Base-by-base conservation (phyloP, 257 asterid genomes). In the Fraxinus anomala region DNA sequence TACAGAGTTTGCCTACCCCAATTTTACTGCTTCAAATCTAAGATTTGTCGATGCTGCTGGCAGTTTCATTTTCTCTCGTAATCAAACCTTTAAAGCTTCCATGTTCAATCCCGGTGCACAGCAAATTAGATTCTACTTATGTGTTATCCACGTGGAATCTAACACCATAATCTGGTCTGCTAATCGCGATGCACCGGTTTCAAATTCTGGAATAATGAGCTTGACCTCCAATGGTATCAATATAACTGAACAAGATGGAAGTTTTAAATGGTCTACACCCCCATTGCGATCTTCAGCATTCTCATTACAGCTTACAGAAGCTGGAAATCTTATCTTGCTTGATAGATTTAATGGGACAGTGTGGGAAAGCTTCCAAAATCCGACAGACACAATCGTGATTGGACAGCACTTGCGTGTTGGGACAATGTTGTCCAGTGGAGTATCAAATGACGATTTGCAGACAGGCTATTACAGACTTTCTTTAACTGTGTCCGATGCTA, bases 331-430 rank as follows among this genome's bases (percentile, higher is more conserved):
- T n/a, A n/a, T 90, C 19, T 24, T 92, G 86, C 89, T 93, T 6
- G 92, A 83, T 79, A 79, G 42, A 17, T 79, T 80, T 3, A 91
- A 93, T 56, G 33, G 1, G 19, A 82, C 86, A 56, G 68, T 89
- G 2, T 91, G 97, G 98, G 92, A 93, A 49, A 93, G 98, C 84
- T 92, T 85, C 65, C 63, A 26, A 24, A 10, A 76, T 73, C 98
- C 98, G 0, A 89, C 94, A 0, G 95, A 92, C 79, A 87, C 96
- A 0, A 63, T 93, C 49, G 94, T 91, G 84, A 69, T 75, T 7
- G 95, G 95, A 21, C 98, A 93, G 44, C 54, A 73, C 34, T 68
- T 91, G 76, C 71, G 24, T 2, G 19, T 68, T 6, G 86, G 86
- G 21, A 74, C 76, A 6, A 37, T 31, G 2, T 88, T 93, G 42